Base-by-base conservation (phyloP, 2,329 filamentous ascomycete genomes). In the Alternaria sp. region DNA sequence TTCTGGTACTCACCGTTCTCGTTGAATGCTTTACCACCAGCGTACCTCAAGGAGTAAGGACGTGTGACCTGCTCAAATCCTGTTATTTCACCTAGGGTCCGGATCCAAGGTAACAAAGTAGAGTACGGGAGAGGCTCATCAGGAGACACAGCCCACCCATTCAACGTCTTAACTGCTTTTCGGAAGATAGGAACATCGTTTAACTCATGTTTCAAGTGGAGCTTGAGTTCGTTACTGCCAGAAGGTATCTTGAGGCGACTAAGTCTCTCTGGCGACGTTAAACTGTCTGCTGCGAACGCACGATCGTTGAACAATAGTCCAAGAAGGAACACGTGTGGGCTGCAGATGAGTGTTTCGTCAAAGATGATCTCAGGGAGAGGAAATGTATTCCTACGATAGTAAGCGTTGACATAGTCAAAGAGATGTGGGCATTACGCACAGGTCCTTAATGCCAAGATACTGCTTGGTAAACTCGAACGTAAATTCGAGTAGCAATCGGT, bases 21-120 rank as follows among this genome's bases (percentile, higher is more conserved):
- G 57, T 80, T 78, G 44, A 80, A 77, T 4, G 66, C 74, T 57
- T 79, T 79, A 13, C 72, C 72, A 65, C 45, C 65, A 21, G 61
- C 63, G 58, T 80, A 79, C 65, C 68, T 69, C 23, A 80, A 71
- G 26, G 44, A 58, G 58, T 80, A 79, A 11, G 66, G 73, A 63
- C 70, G 70, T 6, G 70, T 69, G 5, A 56, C 54, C 51, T 56
- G 2, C 45, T 46, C 17, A 45, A 56, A 56, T 13, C 40, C 66
- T 3, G 68, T 79, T 31, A 79, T 72, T 58, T 76, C 21, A 36
- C 72, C 67, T 9, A 31, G 6, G 6, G 29, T 31, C 3, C 66
- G 64, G 54, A 78, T 76, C 62, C 63, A 60, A 23, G 63, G 72
- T 34, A 66, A 29, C 14, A 78, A 48, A 34, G 53, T 71, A 14